These are phyloP conservation scores for Calonectria leucothoes DNA, from an alignment of 2,329 filamentous ascomycete genomes.

Conservation along the genomic window DNA sequence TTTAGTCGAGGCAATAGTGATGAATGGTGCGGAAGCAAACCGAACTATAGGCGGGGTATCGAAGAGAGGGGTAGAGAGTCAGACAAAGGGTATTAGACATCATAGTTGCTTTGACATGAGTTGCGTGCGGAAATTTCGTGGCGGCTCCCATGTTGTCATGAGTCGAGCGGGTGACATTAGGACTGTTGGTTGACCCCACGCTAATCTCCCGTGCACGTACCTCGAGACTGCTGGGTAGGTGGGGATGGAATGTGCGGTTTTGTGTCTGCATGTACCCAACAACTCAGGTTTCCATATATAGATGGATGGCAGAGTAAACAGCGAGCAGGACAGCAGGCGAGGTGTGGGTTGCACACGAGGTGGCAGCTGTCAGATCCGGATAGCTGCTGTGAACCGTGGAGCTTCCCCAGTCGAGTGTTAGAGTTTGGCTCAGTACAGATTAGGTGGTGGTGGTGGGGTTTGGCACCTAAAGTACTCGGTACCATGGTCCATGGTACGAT, in stretches of 20 bases:
- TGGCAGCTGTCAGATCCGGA: slow-evolving; percentile 1
- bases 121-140: neutral
- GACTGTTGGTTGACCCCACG: neutral
- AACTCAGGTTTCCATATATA: neutral
- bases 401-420: neutral
- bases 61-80: neutral
- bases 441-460: neutral
- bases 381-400: slow-evolving; percentile 6
- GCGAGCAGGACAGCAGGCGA: neutral
- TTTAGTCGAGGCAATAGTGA: neutral
- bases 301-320: neutral
- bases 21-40: neutral
- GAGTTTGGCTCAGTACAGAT: neutral
- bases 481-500: neutral
- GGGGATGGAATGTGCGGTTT: neutral
- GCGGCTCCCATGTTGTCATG: neutral
- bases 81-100: neutral
- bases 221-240: neutral
- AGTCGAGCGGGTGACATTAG: neutral
- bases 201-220: slow-evolving; percentile 1
- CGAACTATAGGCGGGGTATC: neutral
- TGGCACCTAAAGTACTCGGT: slow-evolving; percentile 1
- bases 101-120: neutral
- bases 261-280: neutral
- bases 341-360: neutral